These are phyloP conservation scores for Backusella morwellensis DNA, from an alignment of 192 early-diverging fungal species.

Conservation along the genomic window DNA sequence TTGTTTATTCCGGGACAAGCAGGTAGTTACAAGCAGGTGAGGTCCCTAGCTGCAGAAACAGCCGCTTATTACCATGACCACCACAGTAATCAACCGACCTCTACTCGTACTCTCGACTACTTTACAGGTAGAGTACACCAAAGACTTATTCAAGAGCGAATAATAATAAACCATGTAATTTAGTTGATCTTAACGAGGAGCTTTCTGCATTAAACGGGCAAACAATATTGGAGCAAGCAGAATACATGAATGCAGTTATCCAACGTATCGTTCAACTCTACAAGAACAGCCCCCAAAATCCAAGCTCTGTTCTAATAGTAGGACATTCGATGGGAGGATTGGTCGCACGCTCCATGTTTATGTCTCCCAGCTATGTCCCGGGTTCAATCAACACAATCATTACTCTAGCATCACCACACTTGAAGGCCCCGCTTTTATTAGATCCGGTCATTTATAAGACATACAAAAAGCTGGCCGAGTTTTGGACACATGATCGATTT, in stretches of 20 bases:
- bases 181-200: constrained; percentile 85
- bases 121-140: constrained; percentile 45
- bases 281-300: constrained; percentile 19
- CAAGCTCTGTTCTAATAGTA: constrained; percentile 71
- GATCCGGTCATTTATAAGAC: constrained; percentile 53
- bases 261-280: constrained; percentile 69
- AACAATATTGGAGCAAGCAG: constrained; percentile 77
- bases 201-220: constrained; percentile 84
- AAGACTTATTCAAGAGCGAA: background rate
- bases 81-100: background rate
- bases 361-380: constrained; percentile 63
- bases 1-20: constrained; percentile 96
- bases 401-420: constrained; percentile 88
- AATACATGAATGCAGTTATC: constrained; percentile 77
- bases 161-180: background rate
- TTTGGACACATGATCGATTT: constrained; percentile 60
- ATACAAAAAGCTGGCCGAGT: constrained; percentile 64
- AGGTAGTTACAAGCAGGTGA: constrained; percentile 88
- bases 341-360: constrained; percentile 81
- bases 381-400: constrained; percentile 80
- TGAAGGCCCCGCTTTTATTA: constrained; percentile 75
- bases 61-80: constrained; percentile 51
- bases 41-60: constrained; percentile 76
- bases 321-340: constrained; percentile 97
- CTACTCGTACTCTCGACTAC: constrained; percentile 43